Evolutionary conservation across 164 flowering plant species (phyloP).

Genomic region (Aristolochia californica): DNA sequence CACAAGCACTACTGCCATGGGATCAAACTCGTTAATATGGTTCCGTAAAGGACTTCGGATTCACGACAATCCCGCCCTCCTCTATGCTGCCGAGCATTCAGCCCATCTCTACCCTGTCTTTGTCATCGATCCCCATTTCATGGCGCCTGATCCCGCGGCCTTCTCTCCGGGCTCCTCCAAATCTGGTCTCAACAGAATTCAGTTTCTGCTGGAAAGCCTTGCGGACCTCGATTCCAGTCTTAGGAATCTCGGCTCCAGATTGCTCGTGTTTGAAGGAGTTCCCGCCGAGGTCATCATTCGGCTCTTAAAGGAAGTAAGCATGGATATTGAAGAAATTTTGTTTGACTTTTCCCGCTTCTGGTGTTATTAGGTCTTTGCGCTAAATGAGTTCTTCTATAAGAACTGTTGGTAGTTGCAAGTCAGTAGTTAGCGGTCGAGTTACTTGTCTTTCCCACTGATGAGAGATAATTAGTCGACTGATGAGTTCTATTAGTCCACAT

Average conservation of each 20-base stretch:
- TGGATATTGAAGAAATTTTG: neutral
- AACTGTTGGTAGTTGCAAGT: too few relatives aligned
- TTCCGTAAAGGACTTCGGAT: constrained; percentile 84
- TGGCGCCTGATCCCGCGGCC: constrained; percentile 59
- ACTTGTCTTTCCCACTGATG: too few relatives aligned
- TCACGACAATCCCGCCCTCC: constrained; percentile 88
- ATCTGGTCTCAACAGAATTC: constrained; percentile 73
- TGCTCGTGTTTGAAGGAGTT: constrained; percentile 70
- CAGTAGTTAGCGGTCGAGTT: too few relatives aligned
- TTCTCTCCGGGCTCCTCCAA: constrained; percentile 67
- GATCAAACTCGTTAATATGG: constrained; percentile 61
- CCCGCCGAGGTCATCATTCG: constrained; percentile 50
- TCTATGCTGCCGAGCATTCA: constrained; percentile 40
- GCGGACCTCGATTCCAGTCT: constrained; percentile 60
- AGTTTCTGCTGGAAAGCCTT: constrained; percentile 77
- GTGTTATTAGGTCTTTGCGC: too few relatives aligned
- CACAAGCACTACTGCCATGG: constrained; percentile 16
- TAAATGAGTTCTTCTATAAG: too few relatives aligned
- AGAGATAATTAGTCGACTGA: too few relatives aligned
- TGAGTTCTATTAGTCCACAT: too few relatives aligned
- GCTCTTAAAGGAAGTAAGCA: constrained; percentile 63
- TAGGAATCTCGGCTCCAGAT: constrained; percentile 57
- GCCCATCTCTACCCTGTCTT: constrained; percentile 60
- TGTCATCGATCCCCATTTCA: constrained; percentile 74
- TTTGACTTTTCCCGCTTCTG: too few relatives aligned